Percentiles rank a stretch among this genome's conserved stretches.
phyloP scores from a whole-genome alignment of 805 yeast species.

The Suhomyces pyralidae region DNA sequence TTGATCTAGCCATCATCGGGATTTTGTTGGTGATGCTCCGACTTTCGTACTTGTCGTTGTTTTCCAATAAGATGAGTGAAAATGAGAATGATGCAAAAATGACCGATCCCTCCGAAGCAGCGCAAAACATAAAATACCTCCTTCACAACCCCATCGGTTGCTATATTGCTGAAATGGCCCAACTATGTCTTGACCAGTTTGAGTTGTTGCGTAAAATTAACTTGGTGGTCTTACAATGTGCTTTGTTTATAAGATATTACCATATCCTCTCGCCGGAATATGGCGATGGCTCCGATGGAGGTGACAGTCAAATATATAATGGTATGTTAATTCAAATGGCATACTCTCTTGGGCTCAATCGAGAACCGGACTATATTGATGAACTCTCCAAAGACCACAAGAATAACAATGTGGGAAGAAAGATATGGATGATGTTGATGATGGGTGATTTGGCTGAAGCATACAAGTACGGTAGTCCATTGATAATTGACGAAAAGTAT shows the following conservation, averaged over 20 bases:
- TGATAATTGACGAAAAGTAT: conserved; percentile 24
- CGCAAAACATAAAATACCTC: conserved; percentile 20
- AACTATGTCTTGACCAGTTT: conserved; percentile 35
- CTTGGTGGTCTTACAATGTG: conserved; percentile 56
- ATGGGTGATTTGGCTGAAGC: conserved; percentile 30
- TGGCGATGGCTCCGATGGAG: conserved; percentile 58
- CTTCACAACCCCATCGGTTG: conserved; percentile 21
- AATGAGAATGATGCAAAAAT: conserved; percentile 28
- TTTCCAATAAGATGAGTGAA: conserved; percentile 30
- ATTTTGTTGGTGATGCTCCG: conserved; percentile 31
- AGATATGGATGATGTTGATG: conserved; percentile 48
- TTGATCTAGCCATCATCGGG: conserved; percentile 35
- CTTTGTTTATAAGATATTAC: conserved; percentile 54
- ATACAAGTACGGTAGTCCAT: conserved; percentile 33
- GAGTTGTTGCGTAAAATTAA: conserved; percentile 43
- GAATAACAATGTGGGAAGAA: conserved; percentile 46
- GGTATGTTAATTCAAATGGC: conserved; percentile 41
- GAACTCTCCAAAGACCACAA: conserved; percentile 25
- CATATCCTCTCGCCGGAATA: conserved; percentile 58
- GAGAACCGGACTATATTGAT: conserved; percentile 46
- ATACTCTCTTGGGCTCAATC: conserved; percentile 43
- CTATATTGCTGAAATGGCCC: conserved; percentile 24
- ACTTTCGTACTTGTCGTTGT: conserved; percentile 33
- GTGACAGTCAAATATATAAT: conserved; percentile 48
- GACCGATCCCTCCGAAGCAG: conserved; percentile 21